A percentile compares a stretch with the other conserved stretches of the same genome.
Conservation (phyloP, 2,329 filamentous ascomycete species). For the Penicillium sp. region DNA sequence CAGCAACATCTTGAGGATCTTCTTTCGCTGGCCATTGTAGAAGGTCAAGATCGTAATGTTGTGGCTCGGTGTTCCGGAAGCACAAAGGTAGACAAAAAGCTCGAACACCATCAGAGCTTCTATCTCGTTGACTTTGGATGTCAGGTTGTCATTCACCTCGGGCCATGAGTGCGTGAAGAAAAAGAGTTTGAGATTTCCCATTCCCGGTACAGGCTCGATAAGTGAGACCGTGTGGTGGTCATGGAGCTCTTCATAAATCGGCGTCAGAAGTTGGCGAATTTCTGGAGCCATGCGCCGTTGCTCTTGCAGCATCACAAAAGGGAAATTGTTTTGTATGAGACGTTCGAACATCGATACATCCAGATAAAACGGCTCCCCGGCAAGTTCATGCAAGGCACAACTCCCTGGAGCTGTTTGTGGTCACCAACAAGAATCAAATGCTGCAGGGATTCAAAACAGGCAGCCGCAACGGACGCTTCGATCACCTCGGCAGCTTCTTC, state of each 20-base stretch:
- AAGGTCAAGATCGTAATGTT: conserved; percentile 79
- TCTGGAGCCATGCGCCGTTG: conserved; percentile 71
- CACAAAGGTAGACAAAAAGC: conserved; percentile 65
- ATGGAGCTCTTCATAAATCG: conserved; percentile 55
- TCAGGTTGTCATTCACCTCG: conserved; percentile 58
- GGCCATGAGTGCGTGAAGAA: conserved; percentile 61
- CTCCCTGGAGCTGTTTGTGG: conserved; percentile 70
- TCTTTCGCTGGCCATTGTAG: conserved; percentile 75
- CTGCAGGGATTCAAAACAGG: conserved; percentile 56
- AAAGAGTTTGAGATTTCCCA: conserved; percentile 55
- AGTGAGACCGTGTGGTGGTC: conserved; percentile 55
- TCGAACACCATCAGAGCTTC: conserved; percentile 72
- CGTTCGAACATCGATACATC: conserved; percentile 75
- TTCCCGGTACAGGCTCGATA: conserved; percentile 53
- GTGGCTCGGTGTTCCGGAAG: conserved; percentile 55
- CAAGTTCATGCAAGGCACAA: conserved; percentile 57
- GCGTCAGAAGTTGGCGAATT: conserved; percentile 54
- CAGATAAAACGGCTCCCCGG: conserved; percentile 57
- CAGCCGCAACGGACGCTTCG: conserved; percentile 52
- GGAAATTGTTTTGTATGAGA: conserved; percentile 59
- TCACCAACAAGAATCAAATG: conserved; percentile 69
- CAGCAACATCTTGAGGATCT: conserved; percentile 48
- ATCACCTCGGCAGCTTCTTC: conserved; percentile 75
- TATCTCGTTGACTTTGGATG: conserved; percentile 61
- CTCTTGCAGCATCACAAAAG: conserved; percentile 58